Evolutionary conservation across 306 rosid species (phyloP).

Genomic region (Castanea sativa): DNA sequence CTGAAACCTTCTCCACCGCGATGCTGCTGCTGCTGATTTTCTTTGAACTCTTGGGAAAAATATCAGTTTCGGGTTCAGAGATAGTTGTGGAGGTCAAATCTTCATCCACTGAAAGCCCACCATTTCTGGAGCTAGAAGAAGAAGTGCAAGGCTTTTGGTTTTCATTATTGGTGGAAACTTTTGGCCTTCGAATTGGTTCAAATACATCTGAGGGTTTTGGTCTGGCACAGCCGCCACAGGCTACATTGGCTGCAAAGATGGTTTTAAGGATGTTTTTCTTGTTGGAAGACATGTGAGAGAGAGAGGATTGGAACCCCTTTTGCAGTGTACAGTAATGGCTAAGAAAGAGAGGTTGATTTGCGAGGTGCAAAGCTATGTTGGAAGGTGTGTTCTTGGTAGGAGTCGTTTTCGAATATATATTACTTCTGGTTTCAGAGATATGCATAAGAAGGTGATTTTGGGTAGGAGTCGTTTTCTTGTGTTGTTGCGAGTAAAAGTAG

Average conservation of each 20-base stretch:
- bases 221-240: slow-evolving; percentile 48
- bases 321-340: background rate
- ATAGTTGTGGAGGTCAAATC: slow-evolving; percentile 33
- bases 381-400: slow-evolving; percentile 29
- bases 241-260: slow-evolving; percentile 35
- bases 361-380: background rate
- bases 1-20: slow-evolving; percentile 47
- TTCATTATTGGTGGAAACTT: background rate
- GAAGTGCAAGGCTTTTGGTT: slow-evolving; percentile 30
- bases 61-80: slow-evolving; percentile 29
- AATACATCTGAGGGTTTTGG: slow-evolving; percentile 32
- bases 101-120: slow-evolving; percentile 18
- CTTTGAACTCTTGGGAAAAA: background rate
- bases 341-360: background rate
- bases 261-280: slow-evolving; percentile 35
- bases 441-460: slow-evolving; percentile 11
- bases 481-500: slow-evolving; percentile 23
- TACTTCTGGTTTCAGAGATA: slow-evolving; percentile 12
- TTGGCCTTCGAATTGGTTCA: slow-evolving; percentile 43
- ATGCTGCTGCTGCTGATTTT: slow-evolving; percentile 35
- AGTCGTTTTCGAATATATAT: slow-evolving; percentile 24
- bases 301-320: background rate
- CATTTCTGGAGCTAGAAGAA: slow-evolving; percentile 36
- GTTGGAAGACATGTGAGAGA: slow-evolving; percentile 39
- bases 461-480: slow-evolving; percentile 19